phyloP scores from a whole-genome alignment of 2,329 filamentous ascomycete species.

The Fusarium continuum region DNA sequence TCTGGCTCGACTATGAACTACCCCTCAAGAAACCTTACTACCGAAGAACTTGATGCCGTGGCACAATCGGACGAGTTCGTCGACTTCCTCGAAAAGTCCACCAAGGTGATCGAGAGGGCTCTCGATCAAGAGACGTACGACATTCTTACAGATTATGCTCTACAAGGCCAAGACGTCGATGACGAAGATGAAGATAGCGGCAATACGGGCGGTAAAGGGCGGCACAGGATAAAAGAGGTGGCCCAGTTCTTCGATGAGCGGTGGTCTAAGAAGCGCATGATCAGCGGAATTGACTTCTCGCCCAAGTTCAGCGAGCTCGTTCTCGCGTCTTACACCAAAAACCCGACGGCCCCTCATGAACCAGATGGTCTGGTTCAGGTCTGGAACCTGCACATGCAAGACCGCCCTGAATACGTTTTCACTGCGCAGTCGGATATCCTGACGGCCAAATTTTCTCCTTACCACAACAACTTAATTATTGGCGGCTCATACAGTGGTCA shows the following conservation, averaged over 20 bases:
- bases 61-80: slow-evolving; percentile 93
- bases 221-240: slow-evolving; percentile 83
- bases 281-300: slow-evolving; percentile 94
- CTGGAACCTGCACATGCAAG: slow-evolving; percentile 96
- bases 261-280: slow-evolving; percentile 98
- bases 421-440: slow-evolving; percentile 96
- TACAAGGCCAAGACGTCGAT: slow-evolving; percentile 77
- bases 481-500: slow-evolving; percentile 97
- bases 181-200: slow-evolving; percentile 84
- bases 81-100: slow-evolving; percentile 93
- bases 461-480: slow-evolving; percentile 95
- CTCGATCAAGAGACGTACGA: slow-evolving; percentile 93
- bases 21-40: slow-evolving; percentile 79
- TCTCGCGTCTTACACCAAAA: slow-evolving; percentile 96
- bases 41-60: slow-evolving; percentile 89
- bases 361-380: slow-evolving; percentile 93
- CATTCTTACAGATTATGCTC: slow-evolving; percentile 91
- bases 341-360: slow-evolving; percentile 91
- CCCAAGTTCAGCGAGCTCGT: slow-evolving; percentile 94
- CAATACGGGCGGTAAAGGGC: slow-evolving; percentile 74
- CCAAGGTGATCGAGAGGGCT: slow-evolving; percentile 95
- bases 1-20: slow-evolving; percentile 62
- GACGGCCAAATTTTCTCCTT: slow-evolving; percentile 97
- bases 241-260: slow-evolving; percentile 94
- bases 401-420: slow-evolving; percentile 95